A percentile compares a stretch with the other conserved stretches of the same genome.
phyloP scores from a whole-genome alignment of 352 stramenopile genomes.

The Pythium brassicae region DNA sequence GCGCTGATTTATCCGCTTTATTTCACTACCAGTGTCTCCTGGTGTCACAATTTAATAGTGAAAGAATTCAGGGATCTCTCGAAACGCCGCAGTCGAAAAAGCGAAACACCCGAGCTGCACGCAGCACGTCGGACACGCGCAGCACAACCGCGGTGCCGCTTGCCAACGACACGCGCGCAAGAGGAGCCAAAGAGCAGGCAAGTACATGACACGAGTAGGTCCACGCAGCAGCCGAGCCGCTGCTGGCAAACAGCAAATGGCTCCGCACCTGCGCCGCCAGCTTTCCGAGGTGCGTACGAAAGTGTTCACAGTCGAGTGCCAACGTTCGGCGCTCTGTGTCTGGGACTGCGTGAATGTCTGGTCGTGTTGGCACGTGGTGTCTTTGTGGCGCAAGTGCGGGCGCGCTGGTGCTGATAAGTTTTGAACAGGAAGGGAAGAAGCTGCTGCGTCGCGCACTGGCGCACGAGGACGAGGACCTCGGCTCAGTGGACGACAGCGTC shows the following conservation, averaged over 20 bases:
- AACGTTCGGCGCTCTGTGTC: neutral
- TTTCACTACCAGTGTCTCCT: neutral
- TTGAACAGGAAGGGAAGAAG: constrained; percentile 36
- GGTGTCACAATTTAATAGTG: too few relatives aligned
- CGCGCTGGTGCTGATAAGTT: too few relatives aligned
- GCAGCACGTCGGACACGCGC: too few relatives aligned
- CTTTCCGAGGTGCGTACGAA: constrained; percentile 30
- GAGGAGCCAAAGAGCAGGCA: too few relatives aligned
- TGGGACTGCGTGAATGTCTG: neutral
- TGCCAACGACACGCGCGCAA: too few relatives aligned
- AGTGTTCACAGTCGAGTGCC: too few relatives aligned
- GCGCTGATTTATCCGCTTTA: neutral
- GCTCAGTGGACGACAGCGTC: constrained; percentile 28
- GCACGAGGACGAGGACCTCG: constrained; percentile 26
- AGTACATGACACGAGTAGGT: constrained; percentile 2
- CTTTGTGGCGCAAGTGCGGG: neutral
- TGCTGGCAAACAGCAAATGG: constrained; percentile 14
- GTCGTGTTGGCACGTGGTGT: neutral
- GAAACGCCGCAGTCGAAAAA: too few relatives aligned
- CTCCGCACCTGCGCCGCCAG: constrained; percentile 24
- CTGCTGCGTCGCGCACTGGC: constrained; percentile 49
- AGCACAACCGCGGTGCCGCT: too few relatives aligned
- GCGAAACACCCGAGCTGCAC: too few relatives aligned
- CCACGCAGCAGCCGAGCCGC: constrained; percentile 3
- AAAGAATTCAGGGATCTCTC: too few relatives aligned